Conservation (phyloP, 2,329 filamentous ascomycete genomes). For the Alternaria alternata region DNA sequence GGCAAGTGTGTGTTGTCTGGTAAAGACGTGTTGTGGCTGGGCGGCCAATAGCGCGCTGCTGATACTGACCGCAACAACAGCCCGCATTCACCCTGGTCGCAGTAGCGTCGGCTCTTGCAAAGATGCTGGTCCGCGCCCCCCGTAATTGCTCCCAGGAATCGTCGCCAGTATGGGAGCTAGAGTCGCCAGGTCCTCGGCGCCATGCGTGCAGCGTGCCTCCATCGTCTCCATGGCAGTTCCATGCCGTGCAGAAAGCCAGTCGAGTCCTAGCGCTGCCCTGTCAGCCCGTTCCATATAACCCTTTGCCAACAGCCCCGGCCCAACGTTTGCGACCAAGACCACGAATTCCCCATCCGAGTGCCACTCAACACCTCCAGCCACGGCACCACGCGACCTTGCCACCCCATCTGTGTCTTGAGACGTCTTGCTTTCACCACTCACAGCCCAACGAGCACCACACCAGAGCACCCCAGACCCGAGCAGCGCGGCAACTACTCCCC, state of each 20-base stretch:
- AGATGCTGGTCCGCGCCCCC: conserved; percentile 23
- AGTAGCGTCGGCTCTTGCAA: conserved; percentile 23
- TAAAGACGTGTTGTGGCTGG: conserved; percentile 6
- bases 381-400: conserved; percentile 32
- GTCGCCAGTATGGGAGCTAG: conserved; percentile 29
- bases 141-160: conserved; percentile 27
- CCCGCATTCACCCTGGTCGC: conserved; percentile 14
- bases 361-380: conserved; percentile 17
- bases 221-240: conserved; percentile 9
- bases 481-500: conserved; percentile 31
- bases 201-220: conserved; percentile 14
- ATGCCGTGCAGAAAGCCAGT: conserved; percentile 13
- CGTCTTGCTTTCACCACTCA: conserved; percentile 36
- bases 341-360: conserved; percentile 14
- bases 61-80: conserved; percentile 27
- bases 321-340: conserved; percentile 26
- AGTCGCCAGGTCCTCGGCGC: conserved; percentile 31
- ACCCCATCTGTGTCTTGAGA: conserved; percentile 28
- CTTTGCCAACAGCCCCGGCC: conserved; percentile 23
- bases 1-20: conserved; percentile 2
- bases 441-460: conserved; percentile 28
- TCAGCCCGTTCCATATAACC: conserved; percentile 26
- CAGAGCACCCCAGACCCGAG: conserved; percentile 23
- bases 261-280: conserved; percentile 19
- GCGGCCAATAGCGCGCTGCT: conserved; percentile 22